These are phyloP conservation scores for Penicillium verhagenii DNA, from an alignment of 495 filamentous ascomycete genomes.

Conservation along the genomic window DNA sequence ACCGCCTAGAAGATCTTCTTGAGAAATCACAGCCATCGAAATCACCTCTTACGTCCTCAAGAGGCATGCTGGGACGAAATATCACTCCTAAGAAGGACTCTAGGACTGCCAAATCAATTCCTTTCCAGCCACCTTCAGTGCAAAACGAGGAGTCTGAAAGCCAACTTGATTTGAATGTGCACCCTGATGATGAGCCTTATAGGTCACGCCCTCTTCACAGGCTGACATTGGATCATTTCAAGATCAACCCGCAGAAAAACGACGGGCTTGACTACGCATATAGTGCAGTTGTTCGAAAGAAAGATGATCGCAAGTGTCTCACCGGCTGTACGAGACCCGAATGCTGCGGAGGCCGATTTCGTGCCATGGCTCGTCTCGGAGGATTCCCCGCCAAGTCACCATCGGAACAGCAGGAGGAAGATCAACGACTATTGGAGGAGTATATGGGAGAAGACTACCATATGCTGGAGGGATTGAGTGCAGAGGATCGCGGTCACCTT, in stretches of 20 bases:
- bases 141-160: not conserved
- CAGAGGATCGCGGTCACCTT: constrained; percentile 52
- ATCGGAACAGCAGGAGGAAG: constrained; percentile 39
- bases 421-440: constrained; percentile 59
- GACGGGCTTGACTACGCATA: constrained; percentile 74
- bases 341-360: constrained; percentile 76
- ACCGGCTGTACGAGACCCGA: constrained; percentile 72
- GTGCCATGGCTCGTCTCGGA: constrained; percentile 57
- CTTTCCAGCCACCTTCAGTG: not conserved
- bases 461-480: constrained; percentile 42
- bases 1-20: constrained; percentile 38
- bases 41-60: constrained; percentile 12
- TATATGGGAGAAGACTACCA: constrained; percentile 61
- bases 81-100: not conserved
- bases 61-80: not conserved
- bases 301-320: constrained; percentile 70
- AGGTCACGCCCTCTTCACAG: constrained; percentile 52
- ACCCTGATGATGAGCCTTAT: constrained; percentile 42
- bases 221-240: constrained; percentile 70
- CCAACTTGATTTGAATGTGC: constrained; percentile 12
- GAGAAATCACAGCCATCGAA: constrained; percentile 33
- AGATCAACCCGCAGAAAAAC: constrained; percentile 73
- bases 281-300: constrained; percentile 69
- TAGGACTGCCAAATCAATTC: not conserved
- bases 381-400: constrained; percentile 17